Evolutionary conservation across 805 yeast species (phyloP).

Genomic region (Cyberlindnera mrakii): DNA sequence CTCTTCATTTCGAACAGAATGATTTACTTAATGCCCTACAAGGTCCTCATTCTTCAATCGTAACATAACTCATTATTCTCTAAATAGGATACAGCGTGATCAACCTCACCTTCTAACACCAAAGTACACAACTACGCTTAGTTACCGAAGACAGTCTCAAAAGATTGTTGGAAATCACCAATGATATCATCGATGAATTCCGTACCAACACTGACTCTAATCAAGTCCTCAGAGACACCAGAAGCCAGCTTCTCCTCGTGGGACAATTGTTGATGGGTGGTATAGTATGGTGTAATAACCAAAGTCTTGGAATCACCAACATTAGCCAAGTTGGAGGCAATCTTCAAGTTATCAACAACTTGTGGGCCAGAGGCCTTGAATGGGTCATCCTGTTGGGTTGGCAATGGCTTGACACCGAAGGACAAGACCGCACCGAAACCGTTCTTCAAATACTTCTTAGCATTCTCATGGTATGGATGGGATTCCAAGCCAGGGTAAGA

Average conservation of each 20-base stretch:
- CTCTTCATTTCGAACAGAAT: no score
- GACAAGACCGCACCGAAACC: constrained; percentile 88
- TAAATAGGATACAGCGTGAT: no score
- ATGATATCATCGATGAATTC: constrained; percentile 89
- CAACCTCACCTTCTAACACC: background rate
- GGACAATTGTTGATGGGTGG: constrained; percentile 88
- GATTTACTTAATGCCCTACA: no score
- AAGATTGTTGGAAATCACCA: constrained; percentile 83
- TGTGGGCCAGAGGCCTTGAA: constrained; percentile 74
- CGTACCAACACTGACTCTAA: constrained; percentile 87
- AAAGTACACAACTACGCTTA: background rate
- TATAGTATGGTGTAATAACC: constrained; percentile 92
- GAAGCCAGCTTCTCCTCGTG: constrained; percentile 75
- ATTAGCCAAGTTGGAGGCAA: constrained; percentile 91
- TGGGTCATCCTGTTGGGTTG: constrained; percentile 46
- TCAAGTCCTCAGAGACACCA: constrained; percentile 85
- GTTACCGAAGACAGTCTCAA: constrained; percentile 48
- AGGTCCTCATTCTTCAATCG: no score
- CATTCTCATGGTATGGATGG: constrained; percentile 70
- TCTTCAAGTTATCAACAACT: constrained; percentile 76
- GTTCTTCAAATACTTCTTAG: constrained; percentile 73
- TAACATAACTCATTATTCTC: no score
- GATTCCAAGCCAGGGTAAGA: constrained; percentile 86
- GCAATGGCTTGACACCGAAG: constrained; percentile 74
- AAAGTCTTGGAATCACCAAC: constrained; percentile 96